Conservation (phyloP, 2,329 filamentous ascomycete species). For the Penicillium sp. region DNA sequence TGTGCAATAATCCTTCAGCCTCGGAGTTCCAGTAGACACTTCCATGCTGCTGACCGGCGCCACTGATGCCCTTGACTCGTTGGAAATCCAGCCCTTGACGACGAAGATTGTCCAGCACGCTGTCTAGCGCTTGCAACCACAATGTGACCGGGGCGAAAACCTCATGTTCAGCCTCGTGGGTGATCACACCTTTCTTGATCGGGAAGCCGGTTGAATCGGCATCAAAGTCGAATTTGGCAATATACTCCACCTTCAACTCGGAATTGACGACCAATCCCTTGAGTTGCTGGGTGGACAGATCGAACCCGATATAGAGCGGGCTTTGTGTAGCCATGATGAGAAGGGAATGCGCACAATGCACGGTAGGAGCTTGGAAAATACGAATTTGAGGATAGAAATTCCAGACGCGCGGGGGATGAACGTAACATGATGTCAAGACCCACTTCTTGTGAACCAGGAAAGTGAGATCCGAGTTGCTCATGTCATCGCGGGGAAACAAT, state of each 20-base stretch:
- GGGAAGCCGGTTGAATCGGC: conserved; percentile 71
- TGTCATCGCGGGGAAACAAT: too few species aligned
- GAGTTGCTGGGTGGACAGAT: conserved; percentile 93
- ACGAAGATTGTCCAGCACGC: conserved; percentile 68
- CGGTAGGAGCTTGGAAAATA: too few species aligned
- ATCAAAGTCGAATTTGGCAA: conserved; percentile 94
- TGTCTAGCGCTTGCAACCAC: conserved; percentile 89
- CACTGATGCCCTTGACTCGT: conserved; percentile 74
- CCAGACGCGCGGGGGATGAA: too few species aligned
- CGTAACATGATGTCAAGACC: too few species aligned
- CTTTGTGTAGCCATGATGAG: conserved; percentile 38
- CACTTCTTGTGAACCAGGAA: too few species aligned
- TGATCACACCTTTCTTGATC: conserved; percentile 80
- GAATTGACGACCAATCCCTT: conserved; percentile 88
- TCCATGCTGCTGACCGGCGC: conserved; percentile 94
- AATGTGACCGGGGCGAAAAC: conserved; percentile 89
- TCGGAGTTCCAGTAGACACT: conserved; percentile 84
- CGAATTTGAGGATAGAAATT: too few species aligned
- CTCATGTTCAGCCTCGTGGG: conserved; percentile 74
- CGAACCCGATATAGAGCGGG: conserved; percentile 82
- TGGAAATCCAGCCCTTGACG: conserved; percentile 65
- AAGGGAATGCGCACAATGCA: background rate
- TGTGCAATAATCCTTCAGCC: conserved; percentile 59
- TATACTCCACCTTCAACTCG: conserved; percentile 69
- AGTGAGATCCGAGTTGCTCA: too few species aligned